These are phyloP conservation scores for Allantophomopsis cytisporea DNA, from an alignment of 2,329 filamentous ascomycete species.

Conservation along the genomic window DNA sequence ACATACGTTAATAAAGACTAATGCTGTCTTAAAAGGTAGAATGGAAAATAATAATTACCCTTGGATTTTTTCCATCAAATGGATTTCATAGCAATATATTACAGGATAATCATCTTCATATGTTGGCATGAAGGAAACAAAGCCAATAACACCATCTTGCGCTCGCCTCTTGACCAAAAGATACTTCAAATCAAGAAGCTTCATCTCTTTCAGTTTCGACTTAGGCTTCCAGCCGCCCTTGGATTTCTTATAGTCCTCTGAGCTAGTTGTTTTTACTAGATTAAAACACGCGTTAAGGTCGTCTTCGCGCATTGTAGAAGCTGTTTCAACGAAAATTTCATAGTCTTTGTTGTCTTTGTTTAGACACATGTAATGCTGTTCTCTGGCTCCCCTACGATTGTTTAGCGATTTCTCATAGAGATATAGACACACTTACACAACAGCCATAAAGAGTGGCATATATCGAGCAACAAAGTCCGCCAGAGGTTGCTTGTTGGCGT, in stretches of 20 bases:
- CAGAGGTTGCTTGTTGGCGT: conserved; percentile 31
- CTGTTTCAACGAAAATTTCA: conserved; percentile 26
- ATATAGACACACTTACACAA: conserved; percentile 23
- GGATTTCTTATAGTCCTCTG: conserved; percentile 48
- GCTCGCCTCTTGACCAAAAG: conserved; percentile 37
- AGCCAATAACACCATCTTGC: conserved; percentile 28
- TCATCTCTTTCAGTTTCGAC: conserved; percentile 56
- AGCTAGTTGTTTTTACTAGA: conserved; percentile 50
- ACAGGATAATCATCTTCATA: conserved; percentile 52
- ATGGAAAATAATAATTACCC: conserved; percentile 24
- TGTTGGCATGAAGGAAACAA: conserved; percentile 60
- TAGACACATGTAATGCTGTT: neutral
- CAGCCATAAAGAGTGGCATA: conserved; percentile 3
- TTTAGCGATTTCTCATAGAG: neutral
- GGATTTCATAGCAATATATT: conserved; percentile 69
- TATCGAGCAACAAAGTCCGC: conserved; percentile 27
- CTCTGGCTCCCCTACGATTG: neutral
- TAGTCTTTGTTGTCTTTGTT: conserved; percentile 17
- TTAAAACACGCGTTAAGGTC: conserved; percentile 39
- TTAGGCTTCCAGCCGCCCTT: conserved; percentile 46
- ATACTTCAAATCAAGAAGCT: conserved; percentile 52
- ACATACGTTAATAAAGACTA: conserved; percentile 2
- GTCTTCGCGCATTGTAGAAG: conserved; percentile 22
- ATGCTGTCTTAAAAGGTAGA: neutral
- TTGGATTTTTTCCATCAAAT: conserved; percentile 42